These are phyloP conservation scores for Nakazawaea wickerhamii DNA, from an alignment of 805 yeast species.

Conservation along the genomic window DNA sequence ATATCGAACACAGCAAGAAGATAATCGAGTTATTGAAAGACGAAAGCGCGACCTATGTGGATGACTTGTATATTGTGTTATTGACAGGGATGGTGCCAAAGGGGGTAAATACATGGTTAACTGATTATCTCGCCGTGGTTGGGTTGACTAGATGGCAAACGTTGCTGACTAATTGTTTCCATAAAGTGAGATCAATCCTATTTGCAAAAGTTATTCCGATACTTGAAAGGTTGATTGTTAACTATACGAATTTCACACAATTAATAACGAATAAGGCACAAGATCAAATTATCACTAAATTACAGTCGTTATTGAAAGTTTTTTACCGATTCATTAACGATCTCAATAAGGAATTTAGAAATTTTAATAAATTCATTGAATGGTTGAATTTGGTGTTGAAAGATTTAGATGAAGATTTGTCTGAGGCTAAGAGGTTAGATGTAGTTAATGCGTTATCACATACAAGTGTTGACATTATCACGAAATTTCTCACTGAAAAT, in stretches of 20 bases:
- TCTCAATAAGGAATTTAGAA: slow-evolving; percentile 39
- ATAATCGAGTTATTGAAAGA: slow-evolving; percentile 31
- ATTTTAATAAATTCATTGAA: slow-evolving; percentile 37
- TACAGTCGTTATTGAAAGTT: slow-evolving; percentile 24
- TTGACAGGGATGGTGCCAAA: slow-evolving; percentile 51
- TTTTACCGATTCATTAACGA: slow-evolving; percentile 35
- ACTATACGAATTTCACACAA: slow-evolving; percentile 30
- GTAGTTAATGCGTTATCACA: slow-evolving; percentile 9
- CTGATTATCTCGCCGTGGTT: slow-evolving; percentile 62
- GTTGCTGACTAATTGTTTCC: slow-evolving; percentile 45
- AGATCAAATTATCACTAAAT: slow-evolving; percentile 17
- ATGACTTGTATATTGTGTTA: slow-evolving; percentile 41
- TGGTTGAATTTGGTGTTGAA: slow-evolving; percentile 37
- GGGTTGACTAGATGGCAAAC: slow-evolving; percentile 53
- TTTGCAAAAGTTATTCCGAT: slow-evolving; percentile 49
- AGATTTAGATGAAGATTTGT: slow-evolving; percentile 35
- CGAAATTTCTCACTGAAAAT: slow-evolving; percentile 22
- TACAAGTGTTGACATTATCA: slow-evolving; percentile 24
- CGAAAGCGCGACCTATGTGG: slow-evolving; percentile 29
- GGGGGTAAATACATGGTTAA: slow-evolving; percentile 50
- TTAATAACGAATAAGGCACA: slow-evolving; percentile 17
- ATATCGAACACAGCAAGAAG: slow-evolving; percentile 31
- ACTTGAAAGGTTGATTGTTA: slow-evolving; percentile 47
- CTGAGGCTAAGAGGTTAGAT: slow-evolving; percentile 15
- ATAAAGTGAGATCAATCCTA: slow-evolving; percentile 39